Conservation (phyloP, 805 yeast genomes). For the Candida railenensis region DNA sequence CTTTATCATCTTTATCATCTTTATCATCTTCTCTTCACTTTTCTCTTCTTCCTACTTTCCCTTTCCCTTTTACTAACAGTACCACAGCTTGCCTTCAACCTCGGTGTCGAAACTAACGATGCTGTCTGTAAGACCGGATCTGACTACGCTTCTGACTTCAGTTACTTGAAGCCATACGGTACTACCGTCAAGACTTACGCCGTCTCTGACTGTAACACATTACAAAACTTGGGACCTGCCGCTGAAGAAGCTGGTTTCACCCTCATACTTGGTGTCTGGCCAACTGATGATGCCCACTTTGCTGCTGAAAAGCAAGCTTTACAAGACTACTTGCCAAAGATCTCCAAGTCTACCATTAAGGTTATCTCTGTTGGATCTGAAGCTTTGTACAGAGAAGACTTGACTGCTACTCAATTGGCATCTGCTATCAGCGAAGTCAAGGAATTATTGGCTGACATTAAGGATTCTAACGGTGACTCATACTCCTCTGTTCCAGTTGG, state of each 20-base stretch:
- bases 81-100: conserved; percentile 69
- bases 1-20: too few species aligned
- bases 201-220: conserved; percentile 90
- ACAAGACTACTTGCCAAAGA: conserved; percentile 63
- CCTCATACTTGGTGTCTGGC: conserved; percentile 89
- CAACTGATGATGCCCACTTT: conserved; percentile 80
- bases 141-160: conserved; percentile 72
- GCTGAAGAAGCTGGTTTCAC: conserved; percentile 76
- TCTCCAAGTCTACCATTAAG: conserved; percentile 67
- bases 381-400: conserved; percentile 87
- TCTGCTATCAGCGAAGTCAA: conserved; percentile 62
- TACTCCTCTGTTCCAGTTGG: conserved; percentile 78
- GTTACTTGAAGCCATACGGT: conserved; percentile 56
- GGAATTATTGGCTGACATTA: conserved; percentile 55
- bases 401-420: conserved; percentile 76
- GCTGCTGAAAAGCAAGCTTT: conserved; percentile 74
- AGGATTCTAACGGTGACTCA: conserved; percentile 79
- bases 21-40: too few species aligned
- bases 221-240: conserved; percentile 82
- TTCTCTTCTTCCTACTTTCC: neutral
- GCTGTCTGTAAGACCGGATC: conserved; percentile 74
- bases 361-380: conserved; percentile 92
- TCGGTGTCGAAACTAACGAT: conserved; percentile 75
- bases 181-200: conserved; percentile 81
- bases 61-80: conserved; percentile 14